Evolutionary conservation across 768 basidiomycete genomes (phyloP), one percentile per base, ranked within the genome.

Genomic region (Galerina sulciceps): DNA sequence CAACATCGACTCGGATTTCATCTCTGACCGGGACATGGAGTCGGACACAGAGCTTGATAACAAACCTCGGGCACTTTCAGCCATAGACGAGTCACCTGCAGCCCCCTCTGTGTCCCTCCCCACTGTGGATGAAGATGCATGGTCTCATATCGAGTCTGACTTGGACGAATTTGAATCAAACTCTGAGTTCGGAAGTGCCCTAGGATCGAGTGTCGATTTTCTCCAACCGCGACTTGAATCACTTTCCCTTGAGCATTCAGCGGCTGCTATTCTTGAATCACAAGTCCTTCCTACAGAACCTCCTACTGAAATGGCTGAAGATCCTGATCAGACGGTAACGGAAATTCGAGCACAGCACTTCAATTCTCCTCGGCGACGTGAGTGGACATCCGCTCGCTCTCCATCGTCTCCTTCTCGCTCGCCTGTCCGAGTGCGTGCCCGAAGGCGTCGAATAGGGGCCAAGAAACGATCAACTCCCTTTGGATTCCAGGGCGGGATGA

Each of bases 361-460:
- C 52, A 68, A 55, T 64, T 72, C 59, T 53, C 72, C 31, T 58
- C 74, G 59, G 66, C 69, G 37, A 63, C 69, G 64, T 57, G 70
- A 57, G 68, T 65, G 69, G 52, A 58, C 60, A 26, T 37, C 43
- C 41, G 51, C 53, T 15, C 69, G 81, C 22, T 79, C 82, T 1
- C 64, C 81, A 3, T 85, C 84, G 4, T 85, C 85, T 0, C 85
- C 82, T 11, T 84, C 83, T 3, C 76, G 83, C 23, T 87, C 85
- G 0, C 85, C 85, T 26, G 78, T 72, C 6, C 71, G 85, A 48
- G 63, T 73, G 52, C 63, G 72, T 17, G 65, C 60, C 36, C 49
- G 62, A 3, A 57, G 66, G 20, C 57, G 70, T 44, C 62, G 68
- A 10, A 44, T 57, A 23, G 57, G 63, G 10, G 58, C 42, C 17